phyloP scores from a whole-genome alignment of 805 yeast species.

The Myxozyma neotropica region DNA sequence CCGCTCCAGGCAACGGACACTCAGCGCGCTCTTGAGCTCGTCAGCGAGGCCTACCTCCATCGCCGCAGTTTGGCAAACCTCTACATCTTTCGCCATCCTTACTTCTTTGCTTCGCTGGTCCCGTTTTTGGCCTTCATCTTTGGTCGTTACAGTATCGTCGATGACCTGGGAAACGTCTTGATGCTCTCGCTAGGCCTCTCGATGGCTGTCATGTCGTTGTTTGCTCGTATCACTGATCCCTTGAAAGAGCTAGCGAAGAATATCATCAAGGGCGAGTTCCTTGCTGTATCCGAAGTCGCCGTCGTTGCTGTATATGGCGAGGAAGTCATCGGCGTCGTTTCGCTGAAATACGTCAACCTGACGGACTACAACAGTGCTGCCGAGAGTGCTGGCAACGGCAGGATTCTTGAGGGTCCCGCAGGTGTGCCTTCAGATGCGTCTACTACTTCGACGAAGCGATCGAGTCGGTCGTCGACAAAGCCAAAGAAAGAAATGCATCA shows the following conservation, averaged over 20 bases:
- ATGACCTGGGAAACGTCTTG: conserved; percentile 26
- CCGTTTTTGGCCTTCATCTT: conserved; percentile 26
- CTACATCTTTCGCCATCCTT: conserved; percentile 24
- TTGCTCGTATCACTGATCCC: conserved; percentile 29
- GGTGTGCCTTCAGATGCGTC: not conserved
- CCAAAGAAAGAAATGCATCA: conserved; percentile 4
- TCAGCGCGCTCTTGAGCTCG: conserved; percentile 15
- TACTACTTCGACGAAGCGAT: not conserved
- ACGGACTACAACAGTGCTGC: conserved; percentile 11
- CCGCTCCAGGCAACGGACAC: conserved; percentile 17
- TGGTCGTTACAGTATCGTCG: conserved; percentile 6
- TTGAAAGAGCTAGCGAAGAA: conserved; percentile 16
- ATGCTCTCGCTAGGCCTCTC: conserved; percentile 20
- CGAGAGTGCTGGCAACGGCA: not conserved
- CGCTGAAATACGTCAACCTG: conserved; percentile 27
- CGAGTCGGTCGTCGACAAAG: not conserved
- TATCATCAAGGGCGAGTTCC: conserved; percentile 19
- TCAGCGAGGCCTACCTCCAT: conserved; percentile 23
- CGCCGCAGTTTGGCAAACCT: conserved; percentile 28
- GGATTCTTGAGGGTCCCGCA: conserved; percentile 7
- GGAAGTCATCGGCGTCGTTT: conserved; percentile 17
- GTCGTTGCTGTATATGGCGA: conserved; percentile 27
- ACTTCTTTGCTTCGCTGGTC: conserved; percentile 16
- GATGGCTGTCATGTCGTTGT: conserved; percentile 33
- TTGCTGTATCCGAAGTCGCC: conserved; percentile 22